Evolutionary conservation across 2,329 filamentous ascomycete species (phyloP), one percentile per base, ranked within the genome.

Genomic region (Fusarium albidum): DNA sequence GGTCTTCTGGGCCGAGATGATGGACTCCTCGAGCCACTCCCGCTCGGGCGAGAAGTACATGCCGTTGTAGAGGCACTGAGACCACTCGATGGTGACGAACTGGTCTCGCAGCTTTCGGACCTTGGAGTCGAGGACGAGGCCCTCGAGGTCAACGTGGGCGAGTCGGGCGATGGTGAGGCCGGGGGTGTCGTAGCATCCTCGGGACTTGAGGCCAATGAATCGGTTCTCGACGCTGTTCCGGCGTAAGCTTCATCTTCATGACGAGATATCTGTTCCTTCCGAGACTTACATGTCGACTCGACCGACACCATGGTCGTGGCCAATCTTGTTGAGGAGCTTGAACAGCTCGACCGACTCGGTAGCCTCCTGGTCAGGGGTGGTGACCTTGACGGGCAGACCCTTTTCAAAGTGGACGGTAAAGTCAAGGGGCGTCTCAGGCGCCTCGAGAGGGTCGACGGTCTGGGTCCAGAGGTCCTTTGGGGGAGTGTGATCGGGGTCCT

Each of bases 391-490:
- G 25, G 86, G 87, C 25, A 90, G 73, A 69, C 88, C 88, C 77
- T 88, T 83, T 64, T 85, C 78, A 69, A 91, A 91, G 71, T 80
- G 75, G 48, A 91, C 69, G 34, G 83, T 84, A 74, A 90, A 84
- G 69, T 89, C 81, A 62, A 82, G 79, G 11, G 87, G 85, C 66
- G 81, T 73, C 64, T 89, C 79, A 39, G 88, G 87, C 1, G 86
- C 87, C 54, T 82, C 79, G 51, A 80, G 73, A n/a, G 87, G 87
- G 63, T 86, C 83, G 28, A 73, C 63, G n/a, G 81, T 82, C 67
- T 83, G 75, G 65, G 81, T 91, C 89, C 89, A 92, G 80, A 92
- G 86, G 66, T 90, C 85, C 62, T 83, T 77, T 15, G 88, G 87
- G 34, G 88, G 81, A 52, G 83, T 82, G 55, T 79, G 73, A 62